A percentile compares a stretch with the other conserved stretches of the same genome.
phyloP scores from a whole-genome alignment of 106 monocot species.

The Alisma plantagoaquatica region DNA sequence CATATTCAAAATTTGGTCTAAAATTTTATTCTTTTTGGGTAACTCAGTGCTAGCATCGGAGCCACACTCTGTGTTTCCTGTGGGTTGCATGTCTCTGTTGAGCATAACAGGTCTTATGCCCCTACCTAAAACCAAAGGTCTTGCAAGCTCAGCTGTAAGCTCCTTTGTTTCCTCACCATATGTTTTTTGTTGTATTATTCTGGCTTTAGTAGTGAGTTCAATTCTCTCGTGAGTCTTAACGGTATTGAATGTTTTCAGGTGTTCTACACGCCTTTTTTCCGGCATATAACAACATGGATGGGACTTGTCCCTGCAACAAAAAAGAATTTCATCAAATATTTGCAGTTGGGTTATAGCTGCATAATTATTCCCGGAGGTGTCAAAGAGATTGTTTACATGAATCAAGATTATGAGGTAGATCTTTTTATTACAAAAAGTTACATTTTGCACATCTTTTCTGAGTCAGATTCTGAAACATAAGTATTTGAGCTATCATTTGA shows the following conservation, averaged over 20 bases:
- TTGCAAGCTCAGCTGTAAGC: constrained; percentile 20
- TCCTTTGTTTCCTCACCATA: not conserved
- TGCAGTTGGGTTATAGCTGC: constrained; percentile 33
- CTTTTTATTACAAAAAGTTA: not conserved
- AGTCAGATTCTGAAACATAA: not conserved
- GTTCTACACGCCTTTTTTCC: constrained; percentile 27
- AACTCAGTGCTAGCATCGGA: constrained; percentile 20
- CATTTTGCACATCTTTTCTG: not conserved
- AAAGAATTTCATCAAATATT: constrained; percentile 18
- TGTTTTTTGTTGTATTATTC: not conserved
- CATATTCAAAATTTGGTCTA: too few species aligned
- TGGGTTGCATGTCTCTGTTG: constrained; percentile 12
- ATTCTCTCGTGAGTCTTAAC: too few species aligned
- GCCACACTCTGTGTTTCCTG: constrained; percentile 18
- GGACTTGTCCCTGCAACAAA: constrained; percentile 27
- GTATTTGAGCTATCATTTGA: not conserved
- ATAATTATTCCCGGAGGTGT: constrained; percentile 34
- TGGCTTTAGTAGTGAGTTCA: too few species aligned
- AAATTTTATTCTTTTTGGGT: too few species aligned
- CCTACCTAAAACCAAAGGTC: constrained; percentile 15
- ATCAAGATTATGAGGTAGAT: constrained; percentile 28
- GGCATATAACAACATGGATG: constrained; percentile 41
- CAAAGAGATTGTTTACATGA: constrained; percentile 33
- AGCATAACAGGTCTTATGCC: constrained; percentile 19
- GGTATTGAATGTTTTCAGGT: too few species aligned